Conservation (phyloP, 805 yeast genomes). For the Metschnikowia gruessii region DNA sequence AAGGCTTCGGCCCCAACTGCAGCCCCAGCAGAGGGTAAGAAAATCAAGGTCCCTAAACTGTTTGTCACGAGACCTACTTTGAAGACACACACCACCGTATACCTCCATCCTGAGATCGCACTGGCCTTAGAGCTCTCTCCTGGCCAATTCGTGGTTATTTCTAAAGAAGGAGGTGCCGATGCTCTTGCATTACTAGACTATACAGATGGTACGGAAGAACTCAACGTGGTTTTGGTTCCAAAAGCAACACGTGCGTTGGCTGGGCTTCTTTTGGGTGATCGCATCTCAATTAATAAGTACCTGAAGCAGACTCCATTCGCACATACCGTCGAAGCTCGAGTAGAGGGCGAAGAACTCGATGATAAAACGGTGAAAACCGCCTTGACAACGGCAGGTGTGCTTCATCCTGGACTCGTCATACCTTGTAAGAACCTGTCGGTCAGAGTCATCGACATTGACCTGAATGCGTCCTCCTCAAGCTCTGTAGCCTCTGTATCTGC, state of each 20-base stretch:
- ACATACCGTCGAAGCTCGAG: constrained; percentile 9
- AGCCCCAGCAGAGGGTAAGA: constrained; percentile 26
- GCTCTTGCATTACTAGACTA: constrained; percentile 42
- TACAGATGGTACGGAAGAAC: constrained; percentile 35
- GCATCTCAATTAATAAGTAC: constrained; percentile 45
- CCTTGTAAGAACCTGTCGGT: constrained; percentile 19
- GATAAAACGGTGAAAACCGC: constrained; percentile 38
- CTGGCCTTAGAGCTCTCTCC: constrained; percentile 44
- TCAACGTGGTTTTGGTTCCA: constrained; percentile 30
- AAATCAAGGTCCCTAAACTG: constrained; percentile 39
- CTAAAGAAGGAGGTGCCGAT: constrained; percentile 43
- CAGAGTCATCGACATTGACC: constrained; percentile 29
- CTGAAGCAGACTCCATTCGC: constrained; percentile 44
- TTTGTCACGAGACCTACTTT: constrained; percentile 39
- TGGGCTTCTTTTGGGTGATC: constrained; percentile 48
- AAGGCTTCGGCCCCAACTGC: constrained; percentile 23
- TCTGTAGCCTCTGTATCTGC: constrained; percentile 11
- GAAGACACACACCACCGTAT: constrained; percentile 29
- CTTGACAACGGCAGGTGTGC: constrained; percentile 54
- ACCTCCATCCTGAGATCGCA: constrained; percentile 44
- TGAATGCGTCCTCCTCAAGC: constrained; percentile 14
- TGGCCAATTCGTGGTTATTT: constrained; percentile 46
- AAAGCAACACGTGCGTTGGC: constrained; percentile 29
- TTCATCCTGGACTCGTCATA: constrained; percentile 54
- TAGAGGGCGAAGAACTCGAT: constrained; percentile 14